These are phyloP conservation scores for Diaporthe sp. DNA, from an alignment of 2,329 filamentous ascomycete genomes.

Conservation along the genomic window DNA sequence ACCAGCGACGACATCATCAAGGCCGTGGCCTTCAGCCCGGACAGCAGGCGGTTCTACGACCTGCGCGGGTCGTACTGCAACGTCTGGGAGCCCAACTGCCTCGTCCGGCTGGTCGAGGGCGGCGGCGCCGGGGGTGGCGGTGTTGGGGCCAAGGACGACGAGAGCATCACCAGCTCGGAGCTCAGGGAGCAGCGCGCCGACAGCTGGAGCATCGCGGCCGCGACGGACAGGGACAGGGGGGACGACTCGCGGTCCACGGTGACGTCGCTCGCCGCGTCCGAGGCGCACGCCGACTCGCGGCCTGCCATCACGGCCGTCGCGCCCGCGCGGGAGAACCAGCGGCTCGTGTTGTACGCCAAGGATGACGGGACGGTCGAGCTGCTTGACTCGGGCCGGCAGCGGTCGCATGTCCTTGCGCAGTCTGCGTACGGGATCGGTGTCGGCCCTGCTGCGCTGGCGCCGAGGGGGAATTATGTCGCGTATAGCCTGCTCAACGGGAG, in stretches of 20 bases:
- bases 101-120: constrained; percentile 41
- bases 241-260: constrained; percentile 31
- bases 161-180: constrained; percentile 28
- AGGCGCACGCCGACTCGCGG: constrained; percentile 39
- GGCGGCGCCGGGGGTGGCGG: neutral
- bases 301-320: constrained; percentile 38
- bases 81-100: constrained; percentile 46
- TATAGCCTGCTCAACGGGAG: constrained; percentile 40
- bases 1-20: constrained; percentile 41
- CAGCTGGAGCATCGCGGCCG: constrained; percentile 7
- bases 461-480: constrained; percentile 37
- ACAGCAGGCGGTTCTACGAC: constrained; percentile 44
- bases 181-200: constrained; percentile 18
- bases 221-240: constrained; percentile 23
- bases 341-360: constrained; percentile 41
- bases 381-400: constrained; percentile 35
- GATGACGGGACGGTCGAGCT: constrained; percentile 41
- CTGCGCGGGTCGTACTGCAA: constrained; percentile 44
- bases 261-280: constrained; percentile 38
- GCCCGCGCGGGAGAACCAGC: neutral
- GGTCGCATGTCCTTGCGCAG: constrained; percentile 37
- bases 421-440: constrained; percentile 26
- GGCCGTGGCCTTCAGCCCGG: constrained; percentile 42
- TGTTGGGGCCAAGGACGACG: neutral
- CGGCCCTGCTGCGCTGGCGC: constrained; percentile 38